Conservation (phyloP, 805 yeast genomes). For the Lachancea sp. region DNA sequence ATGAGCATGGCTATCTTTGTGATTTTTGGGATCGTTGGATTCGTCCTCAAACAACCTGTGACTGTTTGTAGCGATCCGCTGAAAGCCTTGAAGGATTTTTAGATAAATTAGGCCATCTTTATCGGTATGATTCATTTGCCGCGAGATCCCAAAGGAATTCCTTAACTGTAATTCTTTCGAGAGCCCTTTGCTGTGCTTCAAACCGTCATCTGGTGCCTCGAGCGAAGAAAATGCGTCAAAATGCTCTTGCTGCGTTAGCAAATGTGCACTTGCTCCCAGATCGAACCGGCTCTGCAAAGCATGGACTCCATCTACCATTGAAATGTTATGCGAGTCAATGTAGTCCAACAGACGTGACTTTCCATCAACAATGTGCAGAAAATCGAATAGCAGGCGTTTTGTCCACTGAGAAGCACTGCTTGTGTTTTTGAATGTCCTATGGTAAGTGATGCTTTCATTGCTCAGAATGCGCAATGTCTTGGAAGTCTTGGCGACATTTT, state of each 20-base stretch:
- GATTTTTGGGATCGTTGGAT: neutral
- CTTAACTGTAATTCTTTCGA: neutral
- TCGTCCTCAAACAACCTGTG: conserved; percentile 2
- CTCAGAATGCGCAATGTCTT: conserved; percentile 20
- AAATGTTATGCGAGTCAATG: conserved; percentile 11
- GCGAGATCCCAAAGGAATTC: neutral
- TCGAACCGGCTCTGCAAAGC: conserved; percentile 15
- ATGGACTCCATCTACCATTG: conserved; percentile 16
- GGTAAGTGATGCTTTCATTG: conserved; percentile 20
- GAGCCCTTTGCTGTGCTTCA: neutral
- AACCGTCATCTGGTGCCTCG: neutral
- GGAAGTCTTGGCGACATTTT: conserved; percentile 19
- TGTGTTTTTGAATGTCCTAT: conserved; percentile 11
- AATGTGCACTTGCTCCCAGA: conserved; percentile 6
- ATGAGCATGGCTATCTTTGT: neutral
- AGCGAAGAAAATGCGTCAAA: no score
- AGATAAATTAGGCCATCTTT: conserved; percentile 14
- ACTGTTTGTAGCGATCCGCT: conserved; percentile 12
- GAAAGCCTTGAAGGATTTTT: conserved; percentile 18
- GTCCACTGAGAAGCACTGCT: conserved; percentile 17
- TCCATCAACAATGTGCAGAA: conserved; percentile 17
- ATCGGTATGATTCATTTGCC: neutral
- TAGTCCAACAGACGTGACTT: conserved; percentile 10
- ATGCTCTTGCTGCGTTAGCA: neutral
- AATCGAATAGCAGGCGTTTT: conserved; percentile 17